Base-by-base conservation (phyloP, 768 basidiomycete species). In the Solioccasus polychromus region DNA sequence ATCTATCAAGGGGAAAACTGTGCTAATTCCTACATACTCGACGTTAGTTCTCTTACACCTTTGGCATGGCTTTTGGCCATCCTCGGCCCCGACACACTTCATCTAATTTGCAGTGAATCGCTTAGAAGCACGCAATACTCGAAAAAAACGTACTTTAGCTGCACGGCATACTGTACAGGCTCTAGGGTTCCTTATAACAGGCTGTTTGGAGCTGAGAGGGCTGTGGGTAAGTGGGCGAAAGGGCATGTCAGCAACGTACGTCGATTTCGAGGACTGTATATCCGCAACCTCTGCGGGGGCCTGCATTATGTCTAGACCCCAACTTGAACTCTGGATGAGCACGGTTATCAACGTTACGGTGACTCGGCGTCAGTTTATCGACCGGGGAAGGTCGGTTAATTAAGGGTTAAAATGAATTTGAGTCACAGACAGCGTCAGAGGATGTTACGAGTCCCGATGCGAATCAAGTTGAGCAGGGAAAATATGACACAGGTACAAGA, bases 41-140 rank as follows among this genome's bases (percentile, higher is more conserved):
- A 82, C 79, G 53, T 83, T 84, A 26, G 86, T 82, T 48, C 89
- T 83, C 61, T 80, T 84, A 69, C 89, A 92, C 40, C 89, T 83
- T 63, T 92, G 88, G 62, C 89, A 92, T 24, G 78, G 80, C 57
- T 81, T 82, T 50, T 80, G 75, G 48, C 88, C 88, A 58, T 92
- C 88, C 62, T 92, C 89, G 39, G 90, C 85, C 35, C 88, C 89
- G 48, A 92, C 88, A 58, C 89, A 92, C 66, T 91, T 90, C 89
- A 92, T 92, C 89, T 92, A 54, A 35, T 41, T 39, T 28, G 43
- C 35, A 37, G 50, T 61, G 47, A 66, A 44, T 39, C 20, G 42
- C 18, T 24, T 30, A n/a, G 44, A 43, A 52, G 44, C 39, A 36
- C 42, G 45, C 48, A 42, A 43, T 50, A 50, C 47, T 44, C 31